Conservation (phyloP, 2,329 filamentous ascomycete species). For the Huntiella abstrusa region DNA sequence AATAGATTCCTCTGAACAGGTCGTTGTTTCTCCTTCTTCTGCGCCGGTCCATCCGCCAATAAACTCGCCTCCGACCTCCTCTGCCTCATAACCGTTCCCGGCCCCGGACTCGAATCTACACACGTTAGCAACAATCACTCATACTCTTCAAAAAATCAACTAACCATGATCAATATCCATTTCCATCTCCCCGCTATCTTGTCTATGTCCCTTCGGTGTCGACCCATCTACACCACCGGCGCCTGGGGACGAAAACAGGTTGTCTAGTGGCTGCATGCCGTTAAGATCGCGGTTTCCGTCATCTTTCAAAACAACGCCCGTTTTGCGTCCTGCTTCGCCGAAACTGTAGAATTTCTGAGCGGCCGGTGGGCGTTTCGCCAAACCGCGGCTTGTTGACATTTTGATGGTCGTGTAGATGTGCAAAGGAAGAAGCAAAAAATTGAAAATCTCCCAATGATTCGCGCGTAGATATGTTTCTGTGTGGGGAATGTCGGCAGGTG, state of each 20-base stretch:
- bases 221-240: slow-evolving; percentile 21
- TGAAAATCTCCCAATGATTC: not conserved
- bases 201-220: slow-evolving; percentile 17
- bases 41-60: too few relatives aligned
- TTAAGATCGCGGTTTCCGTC: slow-evolving; percentile 69
- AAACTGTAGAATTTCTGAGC: slow-evolving; percentile 15
- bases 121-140: slow-evolving; percentile 12
- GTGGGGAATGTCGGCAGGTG: not conserved
- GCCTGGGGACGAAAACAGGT: slow-evolving; percentile 74
- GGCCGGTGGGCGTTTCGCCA: not conserved
- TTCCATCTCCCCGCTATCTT: slow-evolving; percentile 24
- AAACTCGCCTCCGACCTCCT: slow-evolving; percentile 27
- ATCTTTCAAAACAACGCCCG: slow-evolving; percentile 65
- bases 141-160: slow-evolving; percentile 22
- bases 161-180: slow-evolving; percentile 28
- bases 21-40: too few relatives aligned
- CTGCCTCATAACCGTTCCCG: slow-evolving; percentile 31
- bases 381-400: slow-evolving; percentile 9
- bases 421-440: not conserved
- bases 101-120: slow-evolving; percentile 33
- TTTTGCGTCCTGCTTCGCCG: slow-evolving; percentile 39
- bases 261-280: slow-evolving; percentile 75
- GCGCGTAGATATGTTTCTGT: not conserved
- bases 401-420: not conserved
- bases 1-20: too few relatives aligned